Base-by-base conservation (phyloP, 2,329 filamentous ascomycete species). In the Epichloe festucae region DNA sequence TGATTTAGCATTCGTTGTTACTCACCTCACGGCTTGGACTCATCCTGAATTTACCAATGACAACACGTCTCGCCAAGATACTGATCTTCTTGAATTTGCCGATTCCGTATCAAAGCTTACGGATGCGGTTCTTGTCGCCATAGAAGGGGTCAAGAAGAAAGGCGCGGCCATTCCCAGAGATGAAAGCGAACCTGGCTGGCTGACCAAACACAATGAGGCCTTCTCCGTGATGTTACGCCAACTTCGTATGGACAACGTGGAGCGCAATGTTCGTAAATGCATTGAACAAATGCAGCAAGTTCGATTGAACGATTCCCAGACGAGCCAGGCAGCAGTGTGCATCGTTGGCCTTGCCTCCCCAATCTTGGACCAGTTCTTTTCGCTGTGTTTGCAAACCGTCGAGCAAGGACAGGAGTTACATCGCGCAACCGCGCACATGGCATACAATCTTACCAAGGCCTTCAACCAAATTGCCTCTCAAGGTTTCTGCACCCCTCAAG, bases 401-500 rank as follows among this genome's bases (percentile, higher is more conserved):
- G 62, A 71, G 10, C 74, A 78, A 31, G 81, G 85, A 54, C 69
- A 79, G 1, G 70, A 74, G 2, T 70, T 90, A 7, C 88, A 97
- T 62, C 73, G 77, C 10, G 77, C 85, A 12, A 82, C 82, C 2
- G 85, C 82, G 59, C 85, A 85, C 58, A 78, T 95, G 63, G 81
- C 86, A 0, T 85, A 86, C 63, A 78, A 84, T 14, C 76, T 98
- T 44, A 79, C 83, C 36, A 87, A 84, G 48, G 79, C 82, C 0
- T 95, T 96, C 64, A 78, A 80, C 1, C 83, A 89, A 53, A 78
- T 98, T 48, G 82, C 87, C 1, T 78, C 81, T 0, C 82, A 94
- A 64, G 93, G 93, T 2, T 97, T 97, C 73, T 98, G 93, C 64
- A 88, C 84, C 19, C 93, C 93, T 0, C 77, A 85, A 21, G 90